phyloP scores from a whole-genome alignment of 78 protist genomes.

The Isochrysis galbana region DNA sequence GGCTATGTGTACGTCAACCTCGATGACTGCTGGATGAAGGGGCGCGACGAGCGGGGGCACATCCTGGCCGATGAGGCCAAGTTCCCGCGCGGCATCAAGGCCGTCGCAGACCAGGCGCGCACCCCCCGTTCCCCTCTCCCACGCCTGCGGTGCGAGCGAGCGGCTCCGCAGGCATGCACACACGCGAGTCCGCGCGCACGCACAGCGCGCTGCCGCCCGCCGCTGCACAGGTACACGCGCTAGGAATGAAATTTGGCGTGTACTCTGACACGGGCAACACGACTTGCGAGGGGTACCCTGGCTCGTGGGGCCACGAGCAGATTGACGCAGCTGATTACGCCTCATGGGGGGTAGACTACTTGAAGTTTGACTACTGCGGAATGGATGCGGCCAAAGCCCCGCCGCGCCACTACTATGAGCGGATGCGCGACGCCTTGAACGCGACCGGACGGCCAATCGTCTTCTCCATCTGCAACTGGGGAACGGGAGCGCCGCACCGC shows the following conservation, averaged over 20 bases:
- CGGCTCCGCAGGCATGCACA: too few species aligned
- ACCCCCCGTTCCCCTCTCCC: too few species aligned
- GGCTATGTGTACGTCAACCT: not conserved
- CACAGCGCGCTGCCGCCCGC: not conserved
- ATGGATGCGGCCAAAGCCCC: not conserved
- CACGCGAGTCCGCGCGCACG: not conserved
- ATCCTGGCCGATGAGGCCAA: too few species aligned
- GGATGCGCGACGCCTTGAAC: not conserved
- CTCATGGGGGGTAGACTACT: conserved; percentile 29
- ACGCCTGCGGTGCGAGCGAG: too few species aligned
- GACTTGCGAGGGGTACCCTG: conserved; percentile 20
- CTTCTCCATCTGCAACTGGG: conserved; percentile 19
- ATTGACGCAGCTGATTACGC: not conserved
- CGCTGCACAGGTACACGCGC: conserved; percentile 15
- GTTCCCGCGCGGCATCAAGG: too few species aligned
- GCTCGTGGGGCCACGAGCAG: not conserved
- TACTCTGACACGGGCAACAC: not conserved
- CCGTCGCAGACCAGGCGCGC: not conserved
- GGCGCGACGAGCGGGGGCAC: not conserved
- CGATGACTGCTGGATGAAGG: conserved; percentile 31
- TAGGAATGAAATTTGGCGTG: not conserved
- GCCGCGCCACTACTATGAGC: not conserved
- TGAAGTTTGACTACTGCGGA: not conserved
- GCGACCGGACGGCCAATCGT: conserved; percentile 9
- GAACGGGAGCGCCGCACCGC: conserved; percentile 12